Conservation (phyloP, 1,284 basidiomycete species). For the Pseudozyma sp. region DNA sequence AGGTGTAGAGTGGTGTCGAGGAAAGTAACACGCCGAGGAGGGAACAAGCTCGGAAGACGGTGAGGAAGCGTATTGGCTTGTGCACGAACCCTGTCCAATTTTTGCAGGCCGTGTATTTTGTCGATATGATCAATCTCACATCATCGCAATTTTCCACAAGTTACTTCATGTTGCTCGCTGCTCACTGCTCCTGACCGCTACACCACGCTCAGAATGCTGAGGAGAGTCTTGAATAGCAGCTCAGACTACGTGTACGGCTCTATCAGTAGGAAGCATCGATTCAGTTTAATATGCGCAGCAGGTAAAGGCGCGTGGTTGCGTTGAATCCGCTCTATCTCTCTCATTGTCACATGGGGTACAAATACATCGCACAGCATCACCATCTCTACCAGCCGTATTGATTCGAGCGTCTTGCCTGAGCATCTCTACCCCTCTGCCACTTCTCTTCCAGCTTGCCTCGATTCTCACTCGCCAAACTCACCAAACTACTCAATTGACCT, state of each 20-base stretch:
- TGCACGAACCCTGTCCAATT: slow-evolving; percentile 6
- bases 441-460: slow-evolving; percentile 55
- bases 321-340: too few relatives aligned
- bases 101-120: neutral
- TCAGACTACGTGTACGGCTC: too few relatives aligned
- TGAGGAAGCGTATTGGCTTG: slow-evolving; percentile 23
- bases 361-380: too few relatives aligned
- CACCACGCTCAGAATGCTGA: neutral
- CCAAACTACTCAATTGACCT: slow-evolving; percentile 62
- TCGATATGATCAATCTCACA: slow-evolving; percentile 6
- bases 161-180: neutral
- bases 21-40: slow-evolving; percentile 1
- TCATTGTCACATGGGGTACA: too few relatives aligned
- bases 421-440: slow-evolving; percentile 48
- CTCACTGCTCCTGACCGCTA: neutral
- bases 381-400: slow-evolving; percentile 31
- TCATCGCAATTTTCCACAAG: neutral
- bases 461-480: slow-evolving; percentile 60
- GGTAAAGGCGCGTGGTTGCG: too few relatives aligned
- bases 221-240: neutral
- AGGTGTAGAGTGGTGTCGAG: neutral
- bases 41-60: slow-evolving; percentile 13
- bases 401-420: slow-evolving; percentile 20
- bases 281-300: too few relatives aligned
- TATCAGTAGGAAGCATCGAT: too few relatives aligned